Evolutionary conservation across 2,329 filamentous ascomycete species (phyloP).

Genomic region (Venturia aucupariae): DNA sequence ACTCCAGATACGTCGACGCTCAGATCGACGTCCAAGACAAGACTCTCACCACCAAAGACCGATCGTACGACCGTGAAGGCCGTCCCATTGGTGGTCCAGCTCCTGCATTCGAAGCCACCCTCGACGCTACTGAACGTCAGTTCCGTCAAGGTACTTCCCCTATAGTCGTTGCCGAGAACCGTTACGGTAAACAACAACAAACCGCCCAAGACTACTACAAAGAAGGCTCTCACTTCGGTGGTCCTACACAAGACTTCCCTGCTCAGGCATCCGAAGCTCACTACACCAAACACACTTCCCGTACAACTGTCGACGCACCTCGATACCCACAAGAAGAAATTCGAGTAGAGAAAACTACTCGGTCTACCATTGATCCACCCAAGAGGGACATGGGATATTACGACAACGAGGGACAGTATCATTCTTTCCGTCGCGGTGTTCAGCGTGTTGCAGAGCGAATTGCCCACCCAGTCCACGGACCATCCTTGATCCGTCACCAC

Average conservation of each 20-base stretch:
- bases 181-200: constrained; percentile 30
- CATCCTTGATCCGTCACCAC: constrained; percentile 42
- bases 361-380: constrained; percentile 43
- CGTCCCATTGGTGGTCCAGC: constrained; percentile 38
- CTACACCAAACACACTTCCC: constrained; percentile 1
- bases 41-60: constrained; percentile 26
- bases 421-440: constrained; percentile 63
- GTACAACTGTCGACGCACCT: constrained; percentile 5
- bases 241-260: constrained; percentile 26
- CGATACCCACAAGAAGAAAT: constrained; percentile 28
- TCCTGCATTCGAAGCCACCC: constrained; percentile 47
- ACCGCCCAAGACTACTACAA: constrained; percentile 33
- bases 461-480: constrained; percentile 52
- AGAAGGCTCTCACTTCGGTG: constrained; percentile 22
- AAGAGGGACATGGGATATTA: constrained; percentile 67
- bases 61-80: constrained; percentile 37
- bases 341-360: constrained; percentile 37
- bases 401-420: constrained; percentile 69
- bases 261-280: constrained; percentile 19
- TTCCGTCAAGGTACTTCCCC: constrained; percentile 54
- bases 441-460: constrained; percentile 57
- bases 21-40: constrained; percentile 56
- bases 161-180: constrained; percentile 31
- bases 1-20: constrained; percentile 51
- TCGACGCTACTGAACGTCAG: constrained; percentile 51